These are phyloP conservation scores for Heliosperma pusillum DNA, from an alignment of 148 eudicot species.

Conservation along the genomic window DNA sequence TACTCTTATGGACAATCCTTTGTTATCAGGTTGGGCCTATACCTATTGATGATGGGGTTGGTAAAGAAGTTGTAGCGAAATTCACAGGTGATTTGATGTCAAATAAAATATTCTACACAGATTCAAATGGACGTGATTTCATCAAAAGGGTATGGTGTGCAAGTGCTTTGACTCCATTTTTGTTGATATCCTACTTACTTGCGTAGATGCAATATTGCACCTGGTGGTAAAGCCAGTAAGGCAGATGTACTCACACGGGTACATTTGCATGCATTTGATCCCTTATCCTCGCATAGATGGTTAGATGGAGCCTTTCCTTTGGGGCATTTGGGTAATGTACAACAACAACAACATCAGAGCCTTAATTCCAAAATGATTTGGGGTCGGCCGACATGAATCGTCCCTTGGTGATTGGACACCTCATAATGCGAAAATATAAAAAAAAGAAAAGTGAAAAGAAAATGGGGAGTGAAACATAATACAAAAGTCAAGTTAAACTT, in stretches of 20 bases:
- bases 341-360: too few species aligned
- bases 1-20: slow-evolving; percentile 4
- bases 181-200: background rate
- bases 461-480: too few species aligned
- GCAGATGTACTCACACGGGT: background rate
- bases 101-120: slow-evolving; percentile 80
- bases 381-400: too few species aligned
- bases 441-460: too few species aligned
- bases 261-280: too few species aligned
- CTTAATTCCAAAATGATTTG: too few species aligned
- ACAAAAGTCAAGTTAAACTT: too few species aligned
- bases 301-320: background rate
- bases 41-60: slow-evolving; percentile 77
- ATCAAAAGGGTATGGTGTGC: slow-evolving; percentile 59
- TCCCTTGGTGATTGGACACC: too few species aligned
- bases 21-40: slow-evolving; percentile 83
- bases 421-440: too few species aligned
- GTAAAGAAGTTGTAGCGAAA: slow-evolving; percentile 84
- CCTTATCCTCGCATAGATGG: too few species aligned
- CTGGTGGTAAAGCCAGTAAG: background rate
- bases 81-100: slow-evolving; percentile 51
- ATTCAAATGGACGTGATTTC: slow-evolving; percentile 98
- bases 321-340: too few species aligned
- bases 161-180: background rate
- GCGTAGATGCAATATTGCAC: background rate